Conservation (phyloP, 225 moss, liverwort and hornwort genomes). For the Bryoerythrophyllum caledonicum region DNA sequence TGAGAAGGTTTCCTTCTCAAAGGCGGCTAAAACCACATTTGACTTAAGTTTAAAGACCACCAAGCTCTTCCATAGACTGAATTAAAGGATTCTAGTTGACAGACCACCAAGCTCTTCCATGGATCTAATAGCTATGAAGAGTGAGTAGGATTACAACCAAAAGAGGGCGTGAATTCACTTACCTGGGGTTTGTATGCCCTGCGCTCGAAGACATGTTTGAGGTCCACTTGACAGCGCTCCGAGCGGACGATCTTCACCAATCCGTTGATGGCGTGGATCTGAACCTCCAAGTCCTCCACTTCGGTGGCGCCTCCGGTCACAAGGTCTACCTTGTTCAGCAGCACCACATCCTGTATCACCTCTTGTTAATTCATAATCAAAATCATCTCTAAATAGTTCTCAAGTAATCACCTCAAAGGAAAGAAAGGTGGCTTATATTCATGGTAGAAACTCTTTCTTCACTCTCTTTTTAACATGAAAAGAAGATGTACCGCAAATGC, state of each 20-base stretch:
- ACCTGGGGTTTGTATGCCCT: conserved; percentile 71
- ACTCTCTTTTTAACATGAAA: background rate
- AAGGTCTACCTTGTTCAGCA: conserved; percentile 81
- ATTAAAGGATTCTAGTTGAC: no score
- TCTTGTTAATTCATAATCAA: conserved; percentile 27
- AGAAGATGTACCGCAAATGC: conserved; percentile 64
- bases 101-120: no score
- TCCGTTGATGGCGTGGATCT: conserved; percentile 64
- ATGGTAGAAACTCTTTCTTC: no score
- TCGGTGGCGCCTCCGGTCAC: conserved; percentile 39
- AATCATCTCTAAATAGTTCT: background rate
- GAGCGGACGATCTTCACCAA: conserved; percentile 70
- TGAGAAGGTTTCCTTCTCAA: no score
- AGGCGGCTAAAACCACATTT: no score
- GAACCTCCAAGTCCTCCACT: conserved; percentile 57
- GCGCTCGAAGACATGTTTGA: conserved; percentile 61
- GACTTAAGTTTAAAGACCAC: no score
- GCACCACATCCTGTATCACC: conserved; percentile 74
- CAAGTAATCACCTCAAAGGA: background rate
- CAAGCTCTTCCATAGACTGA: no score
- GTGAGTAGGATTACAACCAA: no score
- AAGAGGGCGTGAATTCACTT: background rate
- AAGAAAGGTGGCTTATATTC: no score
- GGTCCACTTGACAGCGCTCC: conserved; percentile 71
- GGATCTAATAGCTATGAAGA: no score